Percentiles rank a stretch among this genome's conserved stretches.
phyloP scores from a whole-genome alignment of 2,329 filamentous ascomycete genomes.

The Penicillium sp. region DNA sequence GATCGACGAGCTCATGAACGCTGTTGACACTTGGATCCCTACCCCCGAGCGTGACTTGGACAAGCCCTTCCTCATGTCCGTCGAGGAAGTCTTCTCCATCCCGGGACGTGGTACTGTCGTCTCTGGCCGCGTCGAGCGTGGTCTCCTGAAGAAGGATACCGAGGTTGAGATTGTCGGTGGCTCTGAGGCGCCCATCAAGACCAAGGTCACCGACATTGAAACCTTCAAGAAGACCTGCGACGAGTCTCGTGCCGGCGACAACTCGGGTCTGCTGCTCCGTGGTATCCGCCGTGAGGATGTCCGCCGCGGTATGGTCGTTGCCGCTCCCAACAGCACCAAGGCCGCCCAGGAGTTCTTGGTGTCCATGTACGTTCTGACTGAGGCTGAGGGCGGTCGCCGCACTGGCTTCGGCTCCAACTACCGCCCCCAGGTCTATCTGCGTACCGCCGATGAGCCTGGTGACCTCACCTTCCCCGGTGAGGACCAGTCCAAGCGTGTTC shows the following conservation, averaged over 20 bases:
- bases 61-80: slow-evolving; percentile 98
- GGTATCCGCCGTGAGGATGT: slow-evolving; percentile 96
- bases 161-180: slow-evolving; percentile 96
- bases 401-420: slow-evolving; percentile 96
- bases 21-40: slow-evolving; percentile 94
- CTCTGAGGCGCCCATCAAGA: slow-evolving; percentile 79
- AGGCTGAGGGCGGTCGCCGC: slow-evolving; percentile 97
- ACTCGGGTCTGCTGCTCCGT: slow-evolving; percentile 94
- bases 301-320: slow-evolving; percentile 89
- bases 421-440: slow-evolving; percentile 92
- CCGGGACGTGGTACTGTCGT: slow-evolving; percentile 93
- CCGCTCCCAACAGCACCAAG: slow-evolving; percentile 77
- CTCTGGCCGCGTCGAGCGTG: slow-evolving; percentile 96
- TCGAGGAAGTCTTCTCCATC: slow-evolving; percentile 91
- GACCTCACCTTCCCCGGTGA: slow-evolving; percentile 83
- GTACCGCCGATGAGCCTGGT: slow-evolving; percentile 76
- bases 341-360: slow-evolving; percentile 88
- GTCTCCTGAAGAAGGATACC: slow-evolving; percentile 84
- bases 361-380: slow-evolving; percentile 94
- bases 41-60: slow-evolving; percentile 90
- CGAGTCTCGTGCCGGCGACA: slow-evolving; percentile 92
- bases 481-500: slow-evolving; percentile 77
- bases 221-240: slow-evolving; percentile 99
- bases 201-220: slow-evolving; percentile 99
- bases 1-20: slow-evolving; percentile 86